A percentile compares a stretch with the other conserved stretches of the same genome.
Evolutionary conservation across 352 stramenopile species (phyloP).

Genomic region (Phytopythium aichiense): DNA sequence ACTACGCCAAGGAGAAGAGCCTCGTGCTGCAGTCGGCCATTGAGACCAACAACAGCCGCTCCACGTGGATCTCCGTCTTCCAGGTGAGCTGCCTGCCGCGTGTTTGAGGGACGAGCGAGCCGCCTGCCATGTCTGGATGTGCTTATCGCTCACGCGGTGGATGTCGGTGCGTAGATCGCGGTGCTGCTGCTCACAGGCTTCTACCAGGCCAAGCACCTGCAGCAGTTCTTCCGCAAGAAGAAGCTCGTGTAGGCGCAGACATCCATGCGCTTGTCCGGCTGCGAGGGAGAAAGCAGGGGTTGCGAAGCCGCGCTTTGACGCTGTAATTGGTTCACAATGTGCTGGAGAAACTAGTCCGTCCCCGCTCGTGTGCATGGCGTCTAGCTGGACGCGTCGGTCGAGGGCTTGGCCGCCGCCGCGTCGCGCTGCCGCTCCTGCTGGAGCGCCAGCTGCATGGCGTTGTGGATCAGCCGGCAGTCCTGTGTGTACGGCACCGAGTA

Average conservation of each 20-base stretch:
- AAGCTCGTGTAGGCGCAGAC: conserved; percentile 64
- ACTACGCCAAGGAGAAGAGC: conserved; percentile 83
- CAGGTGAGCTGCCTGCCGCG: conserved; percentile 27
- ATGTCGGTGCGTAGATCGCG: conserved; percentile 36
- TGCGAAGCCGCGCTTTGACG: background rate
- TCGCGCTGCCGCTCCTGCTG: conserved; percentile 56
- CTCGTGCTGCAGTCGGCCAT: conserved; percentile 62
- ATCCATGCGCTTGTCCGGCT: background rate
- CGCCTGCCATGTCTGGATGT: too few relatives aligned
- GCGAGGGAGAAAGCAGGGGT: too few relatives aligned
- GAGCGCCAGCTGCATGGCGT: conserved; percentile 65
- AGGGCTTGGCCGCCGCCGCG: conserved; percentile 8
- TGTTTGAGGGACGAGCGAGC: background rate
- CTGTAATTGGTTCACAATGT: too few relatives aligned
- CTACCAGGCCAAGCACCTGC: conserved; percentile 77
- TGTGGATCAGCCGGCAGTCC: conserved; percentile 77
- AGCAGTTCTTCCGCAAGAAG: conserved; percentile 83
- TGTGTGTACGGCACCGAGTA: conserved; percentile 83
- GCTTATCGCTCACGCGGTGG: background rate
- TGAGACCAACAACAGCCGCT: conserved; percentile 73
- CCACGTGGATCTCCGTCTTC: conserved; percentile 80
- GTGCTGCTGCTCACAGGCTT: conserved; percentile 65
- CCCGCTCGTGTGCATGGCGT: too few relatives aligned
- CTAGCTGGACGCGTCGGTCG: background rate
- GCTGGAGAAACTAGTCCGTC: too few relatives aligned